These are phyloP conservation scores for Mycena galericulata DNA, from an alignment of 768 basidiomycete species.

Conservation along the genomic window DNA sequence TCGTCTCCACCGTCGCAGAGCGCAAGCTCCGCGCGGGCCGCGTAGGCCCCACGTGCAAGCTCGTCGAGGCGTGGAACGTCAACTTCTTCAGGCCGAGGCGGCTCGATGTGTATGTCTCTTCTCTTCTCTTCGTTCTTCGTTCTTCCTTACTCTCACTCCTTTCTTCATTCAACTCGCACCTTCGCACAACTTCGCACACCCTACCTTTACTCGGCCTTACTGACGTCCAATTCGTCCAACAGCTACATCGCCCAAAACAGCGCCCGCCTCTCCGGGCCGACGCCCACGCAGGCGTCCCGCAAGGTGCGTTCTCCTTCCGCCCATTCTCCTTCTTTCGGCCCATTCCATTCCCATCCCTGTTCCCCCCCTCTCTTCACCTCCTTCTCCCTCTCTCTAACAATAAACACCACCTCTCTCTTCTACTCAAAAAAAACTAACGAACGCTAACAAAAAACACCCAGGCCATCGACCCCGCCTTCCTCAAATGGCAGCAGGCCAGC, in stretches of 20 bases:
- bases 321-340: conserved; percentile 6
- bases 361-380: too few relatives aligned
- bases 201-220: not conserved
- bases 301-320: conserved; percentile 8
- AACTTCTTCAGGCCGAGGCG: conserved; percentile 31
- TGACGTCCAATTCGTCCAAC: conserved; percentile 8
- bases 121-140: not conserved
- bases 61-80: conserved; percentile 31
- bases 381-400: too few relatives aligned
- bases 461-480: conserved; percentile 27
- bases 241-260: conserved; percentile 28
- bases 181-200: too few relatives aligned
- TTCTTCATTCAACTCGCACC: not conserved
- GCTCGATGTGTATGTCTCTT: conserved; percentile 27
- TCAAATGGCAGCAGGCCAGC: conserved; percentile 28
- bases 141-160: too few relatives aligned
- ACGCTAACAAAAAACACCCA: conserved; percentile 16
- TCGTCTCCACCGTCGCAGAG: conserved; percentile 29
- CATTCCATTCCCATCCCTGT: too few relatives aligned
- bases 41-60: conserved; percentile 33
- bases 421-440: too few relatives aligned
- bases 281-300: conserved; percentile 26
- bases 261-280: conserved; percentile 25
- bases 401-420: too few relatives aligned
- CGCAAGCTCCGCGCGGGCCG: conserved; percentile 31